Evolutionary conservation across 2,329 filamentous ascomycete genomes (phyloP).

Genomic region (Ophiostoma pallidulum): DNA sequence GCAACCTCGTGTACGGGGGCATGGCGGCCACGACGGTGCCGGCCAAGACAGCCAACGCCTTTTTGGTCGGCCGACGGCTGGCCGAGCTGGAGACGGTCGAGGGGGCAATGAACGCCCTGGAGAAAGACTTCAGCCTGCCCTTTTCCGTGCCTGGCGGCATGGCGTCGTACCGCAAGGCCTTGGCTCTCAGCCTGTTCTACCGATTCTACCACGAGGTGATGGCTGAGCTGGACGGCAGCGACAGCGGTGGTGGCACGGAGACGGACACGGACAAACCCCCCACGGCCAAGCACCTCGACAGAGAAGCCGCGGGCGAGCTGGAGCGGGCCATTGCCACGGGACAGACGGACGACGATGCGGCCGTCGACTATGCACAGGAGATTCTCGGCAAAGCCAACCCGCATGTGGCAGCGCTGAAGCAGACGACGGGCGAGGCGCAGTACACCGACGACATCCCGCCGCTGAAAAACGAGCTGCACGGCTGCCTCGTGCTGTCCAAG

Average conservation of each 20-base stretch:
- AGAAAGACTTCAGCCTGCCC: slow-evolving; percentile 75
- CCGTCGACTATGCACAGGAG: slow-evolving; percentile 69
- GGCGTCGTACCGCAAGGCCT: slow-evolving; percentile 87
- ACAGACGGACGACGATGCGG: slow-evolving; percentile 64
- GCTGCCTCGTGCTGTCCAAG: slow-evolving; percentile 76
- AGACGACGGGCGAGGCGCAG: slow-evolving; percentile 86
- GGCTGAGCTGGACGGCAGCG: slow-evolving; percentile 38
- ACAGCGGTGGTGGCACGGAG: not conserved
- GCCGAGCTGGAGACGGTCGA: slow-evolving; percentile 77
- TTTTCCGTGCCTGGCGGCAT: slow-evolving; percentile 95
- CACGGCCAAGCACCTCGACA: slow-evolving; percentile 38
- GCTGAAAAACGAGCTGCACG: slow-evolving; percentile 80
- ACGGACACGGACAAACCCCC: slow-evolving; percentile 19
- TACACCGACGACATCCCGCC: slow-evolving; percentile 93
- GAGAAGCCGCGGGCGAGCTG: slow-evolving; percentile 72
- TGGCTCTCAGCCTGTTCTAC: slow-evolving; percentile 93
- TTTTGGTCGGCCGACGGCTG: slow-evolving; percentile 67
- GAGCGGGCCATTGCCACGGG: slow-evolving; percentile 76
- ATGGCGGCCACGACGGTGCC: slow-evolving; percentile 90
- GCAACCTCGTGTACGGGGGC: slow-evolving; percentile 81
- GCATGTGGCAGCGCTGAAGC: slow-evolving; percentile 86
- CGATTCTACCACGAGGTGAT: slow-evolving; percentile 90
- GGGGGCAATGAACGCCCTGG: slow-evolving; percentile 81
- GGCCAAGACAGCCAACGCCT: slow-evolving; percentile 68
- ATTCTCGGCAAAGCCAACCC: slow-evolving; percentile 77